These are phyloP conservation scores for Anastatica hierochuntica DNA, from an alignment of 345 rosid genomes.

Conservation along the genomic window DNA sequence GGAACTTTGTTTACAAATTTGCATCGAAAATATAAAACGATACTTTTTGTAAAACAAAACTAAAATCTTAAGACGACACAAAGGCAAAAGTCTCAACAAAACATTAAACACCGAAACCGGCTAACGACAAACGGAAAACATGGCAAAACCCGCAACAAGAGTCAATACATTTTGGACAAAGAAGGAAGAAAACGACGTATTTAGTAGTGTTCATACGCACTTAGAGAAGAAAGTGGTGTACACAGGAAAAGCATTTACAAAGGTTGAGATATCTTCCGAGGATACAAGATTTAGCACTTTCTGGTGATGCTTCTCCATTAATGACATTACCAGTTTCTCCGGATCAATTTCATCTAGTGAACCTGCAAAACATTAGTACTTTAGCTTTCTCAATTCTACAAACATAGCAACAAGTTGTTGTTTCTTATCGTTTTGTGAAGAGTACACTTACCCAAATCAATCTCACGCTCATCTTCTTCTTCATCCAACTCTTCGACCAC, in stretches of 20 bases:
- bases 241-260: slow-evolving; percentile 41
- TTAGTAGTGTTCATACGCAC: background rate
- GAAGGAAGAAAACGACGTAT: background rate
- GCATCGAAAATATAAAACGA: too few species aligned
- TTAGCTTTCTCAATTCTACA: background rate
- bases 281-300: slow-evolving; percentile 14
- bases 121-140: too few species aligned
- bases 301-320: slow-evolving; percentile 34
- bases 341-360: slow-evolving; percentile 32
- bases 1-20: too few species aligned
- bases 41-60: too few species aligned
- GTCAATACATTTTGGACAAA: too few species aligned
- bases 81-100: too few species aligned
- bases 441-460: slow-evolving; percentile 47
- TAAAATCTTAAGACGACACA: too few species aligned
- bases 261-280: slow-evolving; percentile 30
- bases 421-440: background rate
- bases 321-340: slow-evolving; percentile 22
- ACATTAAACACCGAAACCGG: too few species aligned
- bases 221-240: slow-evolving; percentile 26
- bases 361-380: slow-evolving; percentile 38
- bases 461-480: slow-evolving; percentile 55
- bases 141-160: too few species aligned
- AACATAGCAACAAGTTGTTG: background rate
- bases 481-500: slow-evolving; percentile 60